These are phyloP conservation scores for Eremomyces bilateralis DNA, from an alignment of 495 filamentous ascomycete species.

Conservation along the genomic window DNA sequence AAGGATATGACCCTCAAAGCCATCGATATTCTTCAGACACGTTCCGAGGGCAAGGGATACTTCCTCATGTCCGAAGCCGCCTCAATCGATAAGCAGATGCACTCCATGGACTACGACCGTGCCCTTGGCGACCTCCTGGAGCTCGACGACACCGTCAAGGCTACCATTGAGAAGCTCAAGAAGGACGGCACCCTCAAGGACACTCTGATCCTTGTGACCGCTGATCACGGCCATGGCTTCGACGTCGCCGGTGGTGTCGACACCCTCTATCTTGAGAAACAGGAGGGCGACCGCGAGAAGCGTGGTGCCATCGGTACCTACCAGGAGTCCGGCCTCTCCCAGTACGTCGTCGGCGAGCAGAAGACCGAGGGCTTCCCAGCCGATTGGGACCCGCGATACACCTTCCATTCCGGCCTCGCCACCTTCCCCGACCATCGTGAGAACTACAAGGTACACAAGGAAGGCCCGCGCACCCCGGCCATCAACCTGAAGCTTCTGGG, in stretches of 20 bases:
- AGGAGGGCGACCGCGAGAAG: constrained; percentile 38
- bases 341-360: constrained; percentile 30
- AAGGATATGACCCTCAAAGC: constrained; percentile 71
- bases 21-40: constrained; percentile 42
- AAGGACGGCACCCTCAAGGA: constrained; percentile 33
- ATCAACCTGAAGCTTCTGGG: constrained; percentile 18
- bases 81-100: constrained; percentile 66
- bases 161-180: constrained; percentile 39
- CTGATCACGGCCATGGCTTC: constrained; percentile 62
- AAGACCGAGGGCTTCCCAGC: constrained; percentile 50
- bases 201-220: constrained; percentile 48
- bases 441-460: constrained; percentile 30
- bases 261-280: constrained; percentile 33
- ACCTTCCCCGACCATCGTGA: constrained; percentile 47
- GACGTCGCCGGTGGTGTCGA: constrained; percentile 36
- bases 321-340: constrained; percentile 39
- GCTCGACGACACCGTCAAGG: constrained; percentile 50
- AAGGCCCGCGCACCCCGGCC: constrained; percentile 33
- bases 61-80: constrained; percentile 61
- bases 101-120: constrained; percentile 52
- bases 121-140: constrained; percentile 55
- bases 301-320: constrained; percentile 47
- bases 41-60: constrained; percentile 41
- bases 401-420: constrained; percentile 39
- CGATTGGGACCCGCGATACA: constrained; percentile 59